Evolutionary conservation across 1,139 yeast genomes (phyloP).

Genomic region (Suhomyces wounanorum): DNA sequence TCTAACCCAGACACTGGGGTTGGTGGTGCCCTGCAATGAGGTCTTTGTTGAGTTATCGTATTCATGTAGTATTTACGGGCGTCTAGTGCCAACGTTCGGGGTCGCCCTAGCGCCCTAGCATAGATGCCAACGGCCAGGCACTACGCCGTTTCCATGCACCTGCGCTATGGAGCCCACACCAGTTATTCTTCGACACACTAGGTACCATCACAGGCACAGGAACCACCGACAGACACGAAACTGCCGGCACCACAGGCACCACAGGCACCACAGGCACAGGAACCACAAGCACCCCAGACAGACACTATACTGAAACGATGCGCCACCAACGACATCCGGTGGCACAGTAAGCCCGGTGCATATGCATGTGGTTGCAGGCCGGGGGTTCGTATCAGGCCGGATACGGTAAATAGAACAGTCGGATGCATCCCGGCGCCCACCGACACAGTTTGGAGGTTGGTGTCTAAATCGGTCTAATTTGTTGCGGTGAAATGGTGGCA

Average conservation of each 20-base stretch:
- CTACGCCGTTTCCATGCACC: not conserved
- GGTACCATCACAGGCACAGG: not conserved
- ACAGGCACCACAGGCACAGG: not conserved
- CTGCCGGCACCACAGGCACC: not conserved
- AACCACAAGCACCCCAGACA: not conserved
- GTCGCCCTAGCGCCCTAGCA: not conserved
- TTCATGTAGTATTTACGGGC: not conserved
- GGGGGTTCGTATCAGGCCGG: not conserved
- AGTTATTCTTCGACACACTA: not conserved
- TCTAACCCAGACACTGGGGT: not conserved
- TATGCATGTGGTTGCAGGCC: not conserved
- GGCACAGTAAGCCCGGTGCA: not conserved
- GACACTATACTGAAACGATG: not conserved
- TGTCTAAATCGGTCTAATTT: not conserved
- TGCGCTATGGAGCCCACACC: not conserved
- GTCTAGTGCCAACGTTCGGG: not conserved
- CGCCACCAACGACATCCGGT: not conserved
- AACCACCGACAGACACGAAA: not conserved
- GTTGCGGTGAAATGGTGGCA: too few species aligned
- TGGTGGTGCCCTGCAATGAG: not conserved
- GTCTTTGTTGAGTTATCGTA: not conserved
- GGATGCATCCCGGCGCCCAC: not conserved
- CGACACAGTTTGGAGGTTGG: not conserved
- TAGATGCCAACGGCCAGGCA: not conserved
- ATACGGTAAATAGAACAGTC: not conserved